A percentile compares a stretch with the other conserved stretches of the same genome.
Conservation (phyloP, 2,329 filamentous ascomycete genomes). For the Trichoderma koningii region DNA sequence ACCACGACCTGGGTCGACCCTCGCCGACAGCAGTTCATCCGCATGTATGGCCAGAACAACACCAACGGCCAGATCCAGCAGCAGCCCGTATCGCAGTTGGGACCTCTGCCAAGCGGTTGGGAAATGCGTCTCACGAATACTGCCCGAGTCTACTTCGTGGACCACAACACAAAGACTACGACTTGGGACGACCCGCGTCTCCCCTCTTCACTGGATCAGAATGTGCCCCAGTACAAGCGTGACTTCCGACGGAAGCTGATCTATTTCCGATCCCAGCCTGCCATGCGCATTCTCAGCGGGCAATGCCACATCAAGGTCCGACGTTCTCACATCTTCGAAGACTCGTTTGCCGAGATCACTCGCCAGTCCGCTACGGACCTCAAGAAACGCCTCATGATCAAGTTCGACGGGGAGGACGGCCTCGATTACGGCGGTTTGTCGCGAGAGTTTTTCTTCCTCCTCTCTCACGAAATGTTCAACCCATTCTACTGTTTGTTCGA, state of each 20-base stretch:
- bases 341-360: constrained; percentile 98
- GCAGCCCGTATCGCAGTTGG: constrained; percentile 94
- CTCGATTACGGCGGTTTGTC: constrained; percentile 97
- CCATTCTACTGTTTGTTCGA: constrained; percentile 99
- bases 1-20: constrained; percentile 99
- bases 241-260: constrained; percentile 98
- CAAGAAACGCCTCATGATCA: constrained; percentile 99
- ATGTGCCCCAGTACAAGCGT: constrained; percentile 98
- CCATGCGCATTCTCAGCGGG: constrained; percentile 89
- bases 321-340: constrained; percentile 95
- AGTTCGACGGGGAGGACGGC: constrained; percentile 98
- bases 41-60: constrained; percentile 94
- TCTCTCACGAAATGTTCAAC: constrained; percentile 99
- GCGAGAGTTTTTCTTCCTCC: constrained; percentile 97
- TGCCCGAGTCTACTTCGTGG: constrained; percentile 96
- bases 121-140: constrained; percentile 99
- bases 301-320: constrained; percentile 98
- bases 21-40: constrained; percentile 93
- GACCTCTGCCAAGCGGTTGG: constrained; percentile 94
- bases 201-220: constrained; percentile 94
- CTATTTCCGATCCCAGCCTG: constrained; percentile 98
- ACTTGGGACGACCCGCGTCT: constrained; percentile 98
- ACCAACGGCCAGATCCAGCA: constrained; percentile 88
- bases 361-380: constrained; percentile 91
- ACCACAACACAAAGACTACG: constrained; percentile 99